Conservation (phyloP, 352 stramenopile species). For the Globisporangium takayamanum region DNA sequence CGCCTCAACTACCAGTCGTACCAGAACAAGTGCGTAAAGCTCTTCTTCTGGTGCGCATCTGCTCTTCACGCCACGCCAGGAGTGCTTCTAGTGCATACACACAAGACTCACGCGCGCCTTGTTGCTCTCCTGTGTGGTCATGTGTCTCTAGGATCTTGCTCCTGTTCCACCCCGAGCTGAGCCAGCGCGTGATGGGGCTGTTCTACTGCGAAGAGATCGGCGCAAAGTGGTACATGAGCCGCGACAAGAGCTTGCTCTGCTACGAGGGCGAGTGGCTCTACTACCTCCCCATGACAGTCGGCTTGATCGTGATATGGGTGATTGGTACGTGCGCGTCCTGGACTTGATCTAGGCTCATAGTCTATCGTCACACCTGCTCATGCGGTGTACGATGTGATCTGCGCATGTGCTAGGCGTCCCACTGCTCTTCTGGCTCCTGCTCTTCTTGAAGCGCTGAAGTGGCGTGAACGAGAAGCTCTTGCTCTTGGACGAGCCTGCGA, state of each 20-base stretch:
- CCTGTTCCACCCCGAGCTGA: slow-evolving; percentile 69
- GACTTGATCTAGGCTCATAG: neutral
- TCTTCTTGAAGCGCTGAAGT: slow-evolving; percentile 41
- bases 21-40: slow-evolving; percentile 73
- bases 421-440: slow-evolving; percentile 62
- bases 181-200: slow-evolving; percentile 52
- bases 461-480: slow-evolving; percentile 47
- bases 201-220: slow-evolving; percentile 78
- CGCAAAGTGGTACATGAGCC: slow-evolving; percentile 47
- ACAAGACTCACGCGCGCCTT: neutral
- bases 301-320: slow-evolving; percentile 51
- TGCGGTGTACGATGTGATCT: neutral
- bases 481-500: slow-evolving; percentile 31
- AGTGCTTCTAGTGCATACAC: neutral
- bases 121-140: slow-evolving; percentile 1
- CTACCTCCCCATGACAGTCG: slow-evolving; percentile 44
- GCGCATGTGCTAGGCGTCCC: slow-evolving; percentile 34
- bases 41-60: slow-evolving; percentile 49
- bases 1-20: slow-evolving; percentile 68
- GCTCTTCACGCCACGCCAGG: neutral
- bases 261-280: slow-evolving; percentile 51
- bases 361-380: neutral
- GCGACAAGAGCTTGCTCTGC: slow-evolving; percentile 53
- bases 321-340: slow-evolving; percentile 24
- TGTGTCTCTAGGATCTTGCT: slow-evolving; percentile 37